Evolutionary conservation across 495 filamentous ascomycete genomes (phyloP).

Genomic region (Penicillium cinerascens): DNA sequence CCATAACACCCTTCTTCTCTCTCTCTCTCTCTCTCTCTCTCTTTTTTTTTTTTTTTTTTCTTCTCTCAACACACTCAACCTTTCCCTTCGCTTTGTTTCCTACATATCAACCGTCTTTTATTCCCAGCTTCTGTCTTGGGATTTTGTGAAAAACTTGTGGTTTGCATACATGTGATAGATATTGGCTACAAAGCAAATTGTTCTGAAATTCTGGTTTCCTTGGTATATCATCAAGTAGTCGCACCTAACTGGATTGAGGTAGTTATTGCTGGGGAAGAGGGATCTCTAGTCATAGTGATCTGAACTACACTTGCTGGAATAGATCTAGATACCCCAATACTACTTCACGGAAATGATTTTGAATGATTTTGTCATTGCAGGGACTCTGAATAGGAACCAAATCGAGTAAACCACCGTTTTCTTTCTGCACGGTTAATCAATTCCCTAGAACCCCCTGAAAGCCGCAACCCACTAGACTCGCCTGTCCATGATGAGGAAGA

Average conservation of each 20-base stretch:
- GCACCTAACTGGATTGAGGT: background rate
- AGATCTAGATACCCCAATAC: no score
- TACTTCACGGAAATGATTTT: background rate
- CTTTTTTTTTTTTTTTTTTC: background rate
- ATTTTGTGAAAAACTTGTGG: background rate
- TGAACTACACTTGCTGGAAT: no score
- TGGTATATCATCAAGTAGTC: background rate
- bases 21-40: background rate
- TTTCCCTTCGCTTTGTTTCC: conserved; percentile 2
- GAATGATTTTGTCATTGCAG: conserved; percentile 1
- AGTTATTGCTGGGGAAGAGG: background rate
- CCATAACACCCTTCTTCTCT: conserved; percentile 1
- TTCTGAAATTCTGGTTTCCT: background rate
- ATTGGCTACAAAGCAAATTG: background rate
- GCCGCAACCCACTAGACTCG: conserved; percentile 3
- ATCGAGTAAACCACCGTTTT: conserved; percentile 3
- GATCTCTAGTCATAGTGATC: no score
- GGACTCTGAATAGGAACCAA: background rate
- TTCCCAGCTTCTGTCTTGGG: conserved; percentile 1
- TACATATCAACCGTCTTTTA: background rate
- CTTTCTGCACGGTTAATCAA: background rate
- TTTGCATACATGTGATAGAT: conserved; percentile 5
- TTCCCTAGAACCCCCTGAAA: conserved; percentile 1
- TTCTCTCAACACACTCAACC: background rate
- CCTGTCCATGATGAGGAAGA: background rate